Conservation (phyloP, 148 eudicot species). For the Rhododendron ovatum region DNA sequence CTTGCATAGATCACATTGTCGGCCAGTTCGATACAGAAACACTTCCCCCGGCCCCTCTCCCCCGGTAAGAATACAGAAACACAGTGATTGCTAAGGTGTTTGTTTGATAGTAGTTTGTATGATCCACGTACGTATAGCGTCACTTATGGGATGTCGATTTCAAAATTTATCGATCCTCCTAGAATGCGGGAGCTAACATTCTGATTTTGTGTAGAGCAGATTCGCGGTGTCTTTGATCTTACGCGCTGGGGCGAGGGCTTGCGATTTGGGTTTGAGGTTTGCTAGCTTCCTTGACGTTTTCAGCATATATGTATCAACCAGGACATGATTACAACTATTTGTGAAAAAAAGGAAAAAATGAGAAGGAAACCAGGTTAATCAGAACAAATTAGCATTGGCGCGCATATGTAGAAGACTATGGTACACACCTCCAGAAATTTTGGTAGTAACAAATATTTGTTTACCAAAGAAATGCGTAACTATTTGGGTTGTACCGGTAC, state of each 20-base stretch:
- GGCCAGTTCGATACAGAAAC: background rate
- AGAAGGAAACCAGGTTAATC: background rate
- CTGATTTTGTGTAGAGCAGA: slow-evolving; percentile 40
- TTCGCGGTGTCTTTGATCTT: slow-evolving; percentile 72
- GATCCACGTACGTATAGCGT: background rate
- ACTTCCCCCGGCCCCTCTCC: no score
- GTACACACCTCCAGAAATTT: no score
- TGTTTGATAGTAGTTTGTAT: slow-evolving; percentile 1
- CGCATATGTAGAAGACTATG: background rate
- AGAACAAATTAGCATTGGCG: background rate
- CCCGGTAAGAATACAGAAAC: background rate
- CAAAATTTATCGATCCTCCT: background rate
- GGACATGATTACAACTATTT: background rate
- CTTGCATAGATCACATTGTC: background rate
- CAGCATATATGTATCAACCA: background rate
- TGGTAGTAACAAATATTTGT: no score
- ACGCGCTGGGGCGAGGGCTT: slow-evolving; percentile 88
- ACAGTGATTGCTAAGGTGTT: background rate
- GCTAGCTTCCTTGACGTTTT: slow-evolving; percentile 18
- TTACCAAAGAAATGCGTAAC: no score
- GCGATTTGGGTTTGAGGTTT: slow-evolving; percentile 56
- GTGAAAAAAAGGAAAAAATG: background rate
- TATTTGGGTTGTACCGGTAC: no score
- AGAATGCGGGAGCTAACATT: background rate
- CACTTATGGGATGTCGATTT: background rate